Evolutionary conservation across 2,329 filamentous ascomycete species (phyloP).

Genomic region (Ophiostoma montium): DNA sequence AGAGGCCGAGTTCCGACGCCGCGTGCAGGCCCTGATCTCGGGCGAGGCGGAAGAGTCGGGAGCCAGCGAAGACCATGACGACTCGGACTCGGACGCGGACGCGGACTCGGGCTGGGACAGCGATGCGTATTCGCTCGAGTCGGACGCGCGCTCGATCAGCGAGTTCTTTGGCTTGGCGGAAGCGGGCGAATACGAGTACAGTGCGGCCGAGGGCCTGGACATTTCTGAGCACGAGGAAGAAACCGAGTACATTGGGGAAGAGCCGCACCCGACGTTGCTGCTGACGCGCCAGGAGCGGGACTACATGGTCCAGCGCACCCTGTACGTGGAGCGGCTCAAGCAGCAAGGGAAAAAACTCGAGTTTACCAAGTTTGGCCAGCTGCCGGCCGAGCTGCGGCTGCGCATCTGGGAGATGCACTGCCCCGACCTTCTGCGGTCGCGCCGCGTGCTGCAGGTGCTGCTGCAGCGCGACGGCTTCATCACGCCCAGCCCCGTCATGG

Average conservation of each 20-base stretch:
- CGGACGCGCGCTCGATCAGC: no score
- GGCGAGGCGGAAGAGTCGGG: constrained; percentile 3
- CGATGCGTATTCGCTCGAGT: no score
- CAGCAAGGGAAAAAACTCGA: constrained; percentile 2
- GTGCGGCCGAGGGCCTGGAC: no score
- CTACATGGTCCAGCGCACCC: not conserved
- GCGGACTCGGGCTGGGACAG: not conserved
- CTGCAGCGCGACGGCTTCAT: not conserved
- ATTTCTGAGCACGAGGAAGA: no score
- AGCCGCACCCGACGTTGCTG: no score
- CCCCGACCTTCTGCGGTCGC: not conserved
- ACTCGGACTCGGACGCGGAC: constrained; percentile 5
- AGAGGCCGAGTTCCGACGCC: not conserved
- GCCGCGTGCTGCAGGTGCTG: constrained; percentile 5
- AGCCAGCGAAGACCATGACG: constrained; percentile 12
- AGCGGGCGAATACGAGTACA: not conserved
- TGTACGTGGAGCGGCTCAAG: not conserved
- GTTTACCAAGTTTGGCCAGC: constrained; percentile 4
- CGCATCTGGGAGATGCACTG: constrained; percentile 12
- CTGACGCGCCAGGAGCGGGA: not conserved
- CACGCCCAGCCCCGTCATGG: not conserved
- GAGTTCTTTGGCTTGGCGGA: no score
- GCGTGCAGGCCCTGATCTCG: not conserved
- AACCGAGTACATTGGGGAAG: no score
- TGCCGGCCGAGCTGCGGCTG: constrained; percentile 12